Conservation (phyloP, 2,329 filamentous ascomycete genomes). For the Leptographium lundbergii region DNA sequence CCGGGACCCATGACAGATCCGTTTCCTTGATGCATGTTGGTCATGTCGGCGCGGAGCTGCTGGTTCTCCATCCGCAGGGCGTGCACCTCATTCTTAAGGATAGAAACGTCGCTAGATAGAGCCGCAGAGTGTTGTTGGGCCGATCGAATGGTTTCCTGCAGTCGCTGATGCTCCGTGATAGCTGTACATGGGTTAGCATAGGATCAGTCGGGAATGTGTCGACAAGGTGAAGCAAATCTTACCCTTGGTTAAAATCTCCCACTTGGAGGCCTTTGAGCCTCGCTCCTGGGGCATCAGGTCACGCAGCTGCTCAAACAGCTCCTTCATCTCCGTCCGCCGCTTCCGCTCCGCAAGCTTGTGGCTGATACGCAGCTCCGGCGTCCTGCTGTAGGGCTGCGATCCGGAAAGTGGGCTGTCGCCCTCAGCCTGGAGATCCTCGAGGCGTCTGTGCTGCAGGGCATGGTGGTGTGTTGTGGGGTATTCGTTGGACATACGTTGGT, state of each 20-base stretch:
- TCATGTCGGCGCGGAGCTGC: slow-evolving; percentile 28
- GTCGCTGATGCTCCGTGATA: slow-evolving; percentile 48
- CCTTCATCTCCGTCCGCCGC: slow-evolving; percentile 78
- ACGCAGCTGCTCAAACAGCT: slow-evolving; percentile 68
- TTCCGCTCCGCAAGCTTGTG: slow-evolving; percentile 80
- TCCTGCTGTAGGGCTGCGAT: slow-evolving; percentile 67
- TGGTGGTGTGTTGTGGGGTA: slow-evolving; percentile 58
- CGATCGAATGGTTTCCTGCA: slow-evolving; percentile 33
- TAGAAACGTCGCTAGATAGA: slow-evolving; percentile 30
- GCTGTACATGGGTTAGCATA: slow-evolving; percentile 25
- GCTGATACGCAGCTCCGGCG: slow-evolving; percentile 68
- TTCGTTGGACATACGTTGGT: slow-evolving; percentile 37
- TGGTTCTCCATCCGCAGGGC: slow-evolving; percentile 33
- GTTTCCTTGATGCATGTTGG: slow-evolving; percentile 12
- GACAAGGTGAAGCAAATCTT: slow-evolving; percentile 15
- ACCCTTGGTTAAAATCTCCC: slow-evolving; percentile 83
- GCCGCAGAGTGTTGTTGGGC: slow-evolving; percentile 32
- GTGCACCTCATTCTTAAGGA: slow-evolving; percentile 36
- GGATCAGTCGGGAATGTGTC: not conserved
- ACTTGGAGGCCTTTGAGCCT: slow-evolving; percentile 77
- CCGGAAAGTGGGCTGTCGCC: slow-evolving; percentile 39
- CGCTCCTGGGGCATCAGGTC: slow-evolving; percentile 69
- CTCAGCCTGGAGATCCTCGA: slow-evolving; percentile 52
- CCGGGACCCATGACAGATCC: not conserved
- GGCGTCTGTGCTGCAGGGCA: slow-evolving; percentile 59